Conservation (phyloP, 768 basidiomycete species). For the Kwoniella newhampshirensis region DNA sequence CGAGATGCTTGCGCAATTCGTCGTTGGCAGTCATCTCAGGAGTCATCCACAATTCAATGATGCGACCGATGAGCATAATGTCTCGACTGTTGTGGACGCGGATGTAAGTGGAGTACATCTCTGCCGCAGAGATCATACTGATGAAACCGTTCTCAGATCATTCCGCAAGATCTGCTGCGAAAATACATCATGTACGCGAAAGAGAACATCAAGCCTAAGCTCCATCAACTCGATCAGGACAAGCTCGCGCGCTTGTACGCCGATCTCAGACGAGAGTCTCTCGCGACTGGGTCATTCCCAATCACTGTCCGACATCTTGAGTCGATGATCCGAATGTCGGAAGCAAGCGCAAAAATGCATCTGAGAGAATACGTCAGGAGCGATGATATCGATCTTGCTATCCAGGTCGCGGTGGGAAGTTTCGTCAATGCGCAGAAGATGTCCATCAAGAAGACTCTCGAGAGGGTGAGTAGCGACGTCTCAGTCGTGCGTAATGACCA, state of each 20-base stretch:
- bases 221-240: slow-evolving; percentile 92
- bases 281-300: slow-evolving; percentile 97
- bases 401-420: slow-evolving; percentile 89
- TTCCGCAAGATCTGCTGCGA: slow-evolving; percentile 90
- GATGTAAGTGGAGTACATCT: slow-evolving; percentile 67
- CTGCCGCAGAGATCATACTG: slow-evolving; percentile 1
- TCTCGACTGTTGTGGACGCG: slow-evolving; percentile 80
- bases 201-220: slow-evolving; percentile 86
- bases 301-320: slow-evolving; percentile 97
- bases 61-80: slow-evolving; percentile 86
- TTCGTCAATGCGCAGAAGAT: slow-evolving; percentile 97
- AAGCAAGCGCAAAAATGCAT: slow-evolving; percentile 98
- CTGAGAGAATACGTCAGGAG: slow-evolving; percentile 90
- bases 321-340: slow-evolving; percentile 99
- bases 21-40: slow-evolving; percentile 93
- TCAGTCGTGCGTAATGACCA: neutral
- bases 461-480: slow-evolving; percentile 66
- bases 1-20: slow-evolving; percentile 91
- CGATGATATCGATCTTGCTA: slow-evolving; percentile 96
- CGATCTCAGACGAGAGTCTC: slow-evolving; percentile 90
- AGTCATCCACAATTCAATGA: slow-evolving; percentile 83
- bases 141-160: slow-evolving; percentile 62
- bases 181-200: slow-evolving; percentile 99
- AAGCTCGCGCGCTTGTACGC: slow-evolving; percentile 91
- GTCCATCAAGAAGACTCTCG: slow-evolving; percentile 96